phyloP scores from a whole-genome alignment of 164 flowering plant genomes.

The Magnolia kwangsiensis region DNA sequence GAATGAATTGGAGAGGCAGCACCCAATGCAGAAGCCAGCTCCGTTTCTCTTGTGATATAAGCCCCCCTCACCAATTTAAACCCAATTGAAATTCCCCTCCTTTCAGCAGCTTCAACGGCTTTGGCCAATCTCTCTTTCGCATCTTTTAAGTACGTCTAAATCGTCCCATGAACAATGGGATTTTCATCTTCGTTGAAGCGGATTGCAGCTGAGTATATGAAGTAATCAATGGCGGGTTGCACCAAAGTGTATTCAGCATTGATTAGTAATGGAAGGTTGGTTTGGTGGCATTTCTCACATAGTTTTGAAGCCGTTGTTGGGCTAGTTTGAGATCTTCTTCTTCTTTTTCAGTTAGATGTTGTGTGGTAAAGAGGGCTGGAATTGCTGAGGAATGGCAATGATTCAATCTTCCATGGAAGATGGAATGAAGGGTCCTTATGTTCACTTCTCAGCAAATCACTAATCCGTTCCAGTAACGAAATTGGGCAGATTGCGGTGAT shows the following conservation, averaged over 20 bases:
- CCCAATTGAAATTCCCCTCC: constrained; percentile 62
- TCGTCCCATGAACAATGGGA: constrained; percentile 63
- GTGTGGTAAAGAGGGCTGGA: constrained; percentile 86
- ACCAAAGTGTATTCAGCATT: constrained; percentile 84
- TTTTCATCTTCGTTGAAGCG: constrained; percentile 29
- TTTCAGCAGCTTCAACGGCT: constrained; percentile 52
- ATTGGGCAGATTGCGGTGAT: constrained; percentile 81
- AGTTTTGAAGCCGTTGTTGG: constrained; percentile 45
- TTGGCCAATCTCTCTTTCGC: constrained; percentile 53
- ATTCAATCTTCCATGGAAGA: constrained; percentile 77
- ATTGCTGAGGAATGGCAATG: constrained; percentile 52
- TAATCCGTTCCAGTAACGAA: constrained; percentile 48
- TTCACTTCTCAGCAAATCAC: constrained; percentile 83
- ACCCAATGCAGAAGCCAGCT: constrained; percentile 59
- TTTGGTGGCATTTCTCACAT: constrained; percentile 40
- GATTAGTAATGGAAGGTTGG: constrained; percentile 46
- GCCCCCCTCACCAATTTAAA: constrained; percentile 91
- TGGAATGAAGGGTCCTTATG: constrained; percentile 47
- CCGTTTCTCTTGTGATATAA: constrained; percentile 61
- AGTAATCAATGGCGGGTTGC: constrained; percentile 87
- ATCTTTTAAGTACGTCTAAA: constrained; percentile 81
- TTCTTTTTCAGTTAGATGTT: constrained; percentile 40
- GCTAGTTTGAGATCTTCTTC: constrained; percentile 56
- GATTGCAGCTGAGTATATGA: constrained; percentile 56
- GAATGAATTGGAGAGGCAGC: constrained; percentile 68